Base-by-base conservation (phyloP, 2,329 filamentous ascomycete species). In the Exophiala xenobiotica region DNA sequence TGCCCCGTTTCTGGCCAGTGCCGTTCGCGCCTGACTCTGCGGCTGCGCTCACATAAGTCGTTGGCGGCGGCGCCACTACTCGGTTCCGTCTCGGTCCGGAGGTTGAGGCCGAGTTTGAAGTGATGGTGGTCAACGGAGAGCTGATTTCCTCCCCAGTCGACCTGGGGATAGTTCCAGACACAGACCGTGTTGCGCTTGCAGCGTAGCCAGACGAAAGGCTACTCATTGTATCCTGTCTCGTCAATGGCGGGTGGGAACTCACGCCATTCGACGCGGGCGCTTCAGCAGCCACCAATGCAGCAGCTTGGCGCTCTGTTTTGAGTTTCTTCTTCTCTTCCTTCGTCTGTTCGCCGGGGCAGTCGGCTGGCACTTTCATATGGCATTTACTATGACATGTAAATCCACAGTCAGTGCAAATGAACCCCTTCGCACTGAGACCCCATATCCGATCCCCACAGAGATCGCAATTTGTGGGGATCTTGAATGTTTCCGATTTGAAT, bases 311-410 rank as follows among this genome's bases (percentile, higher is more conserved):
- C 67, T 91, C 86, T 35, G 80, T 79, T 71, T 97, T 97, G 35
- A 95, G 78, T 64, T 91, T 95, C 77, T 96, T 99, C 74, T 86
- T 91, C 63, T 96, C 91, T 57, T 97, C 93, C 70, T 97, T 99
- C 57, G 79, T 86, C 66, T 93, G 83, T 66, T 97, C 93, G 43
- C 93, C 93, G 0, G 93, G 93, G 65, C 93, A 99, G 66, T 96
- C 89, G 6, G 93, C 88, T 0, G 93, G 90, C 0, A 97, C 93
- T 71, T 97, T 99, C 86, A 99, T 93, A 74, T 99, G 90, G 68
- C 93, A 99, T 73, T 99, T 99, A 76, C 86, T 95, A 72, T 99
- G 93, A 66, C 93, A 99, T 1, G 91, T 96, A 72, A 96, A 99
- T 26, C 95, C 93, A 65, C 93, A 99, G 68, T 97, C 92, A 61